Evolutionary conservation across 2,329 filamentous ascomycete species (phyloP), one percentile per base, ranked within the genome.

Genomic region (Cylindrodendrum hubeiense): DNA sequence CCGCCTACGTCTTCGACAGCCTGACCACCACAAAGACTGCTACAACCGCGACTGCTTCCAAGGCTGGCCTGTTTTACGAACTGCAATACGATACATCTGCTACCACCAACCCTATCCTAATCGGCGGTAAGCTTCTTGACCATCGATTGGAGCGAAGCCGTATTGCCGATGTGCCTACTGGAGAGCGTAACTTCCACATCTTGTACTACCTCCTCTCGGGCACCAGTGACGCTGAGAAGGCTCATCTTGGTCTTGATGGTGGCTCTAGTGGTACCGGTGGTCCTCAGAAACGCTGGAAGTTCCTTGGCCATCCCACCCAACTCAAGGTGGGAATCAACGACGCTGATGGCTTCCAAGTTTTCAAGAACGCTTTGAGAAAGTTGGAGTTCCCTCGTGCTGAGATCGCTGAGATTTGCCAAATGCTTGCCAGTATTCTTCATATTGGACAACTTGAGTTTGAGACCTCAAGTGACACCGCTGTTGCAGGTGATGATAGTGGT

Each of bases 301-400:
- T 97, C 76, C 87, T 99, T 4, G 96, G 96, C 3, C 96, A 99
- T 74, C 96, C 95, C 1, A 98, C 95, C 0, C 96, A 99, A 80
- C 87, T 99, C 69, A 98, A 97, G 79, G 94, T 98, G 28, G 96
- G 96, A 63, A 95, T 99, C 78, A 98, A 99, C 75, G 96, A 99
- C 76, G 87, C 91, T 2, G 95, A 98, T 75, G 96, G 95, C 5
- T 99, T 99, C 80, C 93, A 97, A 77, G 91, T 98, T 57, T 98
- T 99, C 86, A 98, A 98, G 84, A 97, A 93, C 1, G 96, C 96
- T 1, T 83, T 99, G 52, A 89, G 95, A 69, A 98, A 97, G 79
- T 87, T 99, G 15, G 96, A 98, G 80, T 98, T 99, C 69, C 93
- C 95, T 4, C 89, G 95, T 59, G 91, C 91, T 65, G 96, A 98